A percentile compares a stretch with the other conserved stretches of the same genome.
phyloP scores from a whole-genome alignment of 768 basidiomycete genomes.

The Coprinellus micaceus region DNA sequence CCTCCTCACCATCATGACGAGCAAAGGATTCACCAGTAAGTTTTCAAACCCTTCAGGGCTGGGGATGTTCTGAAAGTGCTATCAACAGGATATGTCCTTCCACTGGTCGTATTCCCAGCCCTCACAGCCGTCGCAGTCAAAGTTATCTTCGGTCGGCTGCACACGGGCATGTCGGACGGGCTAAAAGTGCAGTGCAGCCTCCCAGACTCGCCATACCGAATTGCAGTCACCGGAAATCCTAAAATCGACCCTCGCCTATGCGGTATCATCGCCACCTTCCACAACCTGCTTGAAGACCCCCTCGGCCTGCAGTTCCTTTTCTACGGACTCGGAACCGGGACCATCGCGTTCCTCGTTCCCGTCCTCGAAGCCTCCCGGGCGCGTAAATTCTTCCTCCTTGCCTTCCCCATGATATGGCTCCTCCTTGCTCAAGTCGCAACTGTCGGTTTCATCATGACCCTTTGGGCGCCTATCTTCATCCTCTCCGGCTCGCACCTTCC shows the following conservation, averaged over 20 bases:
- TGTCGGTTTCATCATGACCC: slow-evolving; percentile 40
- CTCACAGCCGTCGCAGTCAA: slow-evolving; percentile 33
- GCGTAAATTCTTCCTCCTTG: slow-evolving; percentile 31
- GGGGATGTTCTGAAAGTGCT: too few relatives aligned
- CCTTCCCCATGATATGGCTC: slow-evolving; percentile 39
- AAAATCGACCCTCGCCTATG: slow-evolving; percentile 40
- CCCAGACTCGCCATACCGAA: slow-evolving; percentile 27
- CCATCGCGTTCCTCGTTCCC: slow-evolving; percentile 38
- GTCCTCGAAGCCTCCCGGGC: slow-evolving; percentile 42
- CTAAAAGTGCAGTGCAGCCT: slow-evolving; percentile 33
- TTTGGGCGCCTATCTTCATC: slow-evolving; percentile 48
- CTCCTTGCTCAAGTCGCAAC: slow-evolving; percentile 39
- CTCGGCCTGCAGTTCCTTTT: slow-evolving; percentile 28
- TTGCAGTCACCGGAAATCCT: slow-evolving; percentile 37
- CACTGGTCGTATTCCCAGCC: slow-evolving; percentile 36
- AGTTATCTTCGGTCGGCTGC: slow-evolving; percentile 32
- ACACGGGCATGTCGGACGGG: slow-evolving; percentile 25
- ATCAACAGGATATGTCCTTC: slow-evolving; percentile 25
- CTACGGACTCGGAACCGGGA: slow-evolving; percentile 34
- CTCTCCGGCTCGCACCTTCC: slow-evolving; percentile 25
- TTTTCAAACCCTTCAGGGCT: too few relatives aligned
- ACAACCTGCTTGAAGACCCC: slow-evolving; percentile 32
- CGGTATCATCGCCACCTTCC: slow-evolving; percentile 45
- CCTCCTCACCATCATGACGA: too few relatives aligned
- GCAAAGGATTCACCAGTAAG: too few relatives aligned